phyloP scores from a whole-genome alignment of 805 yeast species.

The Zygosaccharomyces gambellarensis region DNA sequence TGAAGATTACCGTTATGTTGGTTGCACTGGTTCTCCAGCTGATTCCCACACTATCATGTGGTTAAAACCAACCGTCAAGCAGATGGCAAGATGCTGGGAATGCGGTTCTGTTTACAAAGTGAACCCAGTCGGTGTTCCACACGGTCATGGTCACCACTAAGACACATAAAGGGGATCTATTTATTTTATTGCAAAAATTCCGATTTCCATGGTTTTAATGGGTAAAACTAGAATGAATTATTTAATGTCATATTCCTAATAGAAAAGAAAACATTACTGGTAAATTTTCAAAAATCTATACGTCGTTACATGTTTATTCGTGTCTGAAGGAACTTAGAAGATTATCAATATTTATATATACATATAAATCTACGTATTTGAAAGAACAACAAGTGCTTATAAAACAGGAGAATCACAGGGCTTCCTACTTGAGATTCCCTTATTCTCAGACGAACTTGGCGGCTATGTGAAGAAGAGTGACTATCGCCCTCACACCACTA shows the following conservation, averaged over 20 bases:
- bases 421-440: no score
- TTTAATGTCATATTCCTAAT: conserved; percentile 5
- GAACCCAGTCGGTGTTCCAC: conserved; percentile 80
- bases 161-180: conserved; percentile 6
- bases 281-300: conserved; percentile 3
- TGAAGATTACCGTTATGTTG: conserved; percentile 90
- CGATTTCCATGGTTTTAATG: conserved; percentile 5
- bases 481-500: neutral
- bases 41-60: conserved; percentile 88
- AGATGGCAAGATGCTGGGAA: conserved; percentile 96
- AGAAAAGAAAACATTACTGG: neutral
- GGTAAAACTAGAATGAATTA: conserved; percentile 3
- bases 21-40: conserved; percentile 95
- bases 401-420: no score
- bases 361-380: neutral
- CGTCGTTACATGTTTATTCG: conserved; percentile 2
- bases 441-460: neutral
- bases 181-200: conserved; percentile 1
- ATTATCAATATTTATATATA: neutral
- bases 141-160: conserved; percentile 41
- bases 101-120: conserved; percentile 93
- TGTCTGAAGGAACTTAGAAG: neutral
- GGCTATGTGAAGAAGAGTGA: neutral
- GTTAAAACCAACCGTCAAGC: conserved; percentile 79
- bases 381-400: neutral